Evolutionary conservation across 139 green algal species (phyloP), one percentile per base, ranked within the genome.

Genomic region (Ulvella scutata): DNA sequence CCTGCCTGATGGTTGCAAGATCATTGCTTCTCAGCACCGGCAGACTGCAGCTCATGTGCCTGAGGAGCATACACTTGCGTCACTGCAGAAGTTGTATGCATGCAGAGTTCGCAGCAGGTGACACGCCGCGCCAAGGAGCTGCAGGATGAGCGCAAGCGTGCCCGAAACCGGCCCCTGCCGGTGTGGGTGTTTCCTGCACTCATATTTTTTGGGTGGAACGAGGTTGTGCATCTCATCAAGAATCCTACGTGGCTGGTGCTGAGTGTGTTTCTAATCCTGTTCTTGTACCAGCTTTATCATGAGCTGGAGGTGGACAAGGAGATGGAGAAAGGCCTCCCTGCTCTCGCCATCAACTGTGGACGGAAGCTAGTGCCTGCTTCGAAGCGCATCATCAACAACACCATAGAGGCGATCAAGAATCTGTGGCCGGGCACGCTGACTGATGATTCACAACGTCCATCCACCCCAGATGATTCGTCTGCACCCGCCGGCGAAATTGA

Each of bases 141-240:
- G 33, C 51, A 67, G 20, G 51, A 67, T 29, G 51, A 67, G 51
- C 51, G 51, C 9, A 10, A 26, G 17, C 51, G 51, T n/a, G 31
- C 51, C 31, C 31, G n/a, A 10, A n/a, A 67, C n/a, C 51, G 51
- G 33, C 51, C 51, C 20, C 20, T 67, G 51, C 51, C 51, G 51
- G 7, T 67, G 20, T 67, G 51, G 51, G 51, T 67, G 17, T 23
- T 67, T 10, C 51, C 51, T 0, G 51, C 51, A 9, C 33, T 67
- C n/a, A 67, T 67, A 67, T 67, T 67, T 26, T 67, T 67, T 67
- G 51, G 51, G 9, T 67, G 51, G 51, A 67, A 67, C 33, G 51
- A 67, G 51, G 51, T 67, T 6, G 33, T 67, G 51, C n/a, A 26
- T 29, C 51, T 67, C 6, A 9, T 67, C n/a, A 67, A 67, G 2